Evolutionary conservation across 495 filamentous ascomycete species (phyloP).

Genomic region (Haplographium delicatum): DNA sequence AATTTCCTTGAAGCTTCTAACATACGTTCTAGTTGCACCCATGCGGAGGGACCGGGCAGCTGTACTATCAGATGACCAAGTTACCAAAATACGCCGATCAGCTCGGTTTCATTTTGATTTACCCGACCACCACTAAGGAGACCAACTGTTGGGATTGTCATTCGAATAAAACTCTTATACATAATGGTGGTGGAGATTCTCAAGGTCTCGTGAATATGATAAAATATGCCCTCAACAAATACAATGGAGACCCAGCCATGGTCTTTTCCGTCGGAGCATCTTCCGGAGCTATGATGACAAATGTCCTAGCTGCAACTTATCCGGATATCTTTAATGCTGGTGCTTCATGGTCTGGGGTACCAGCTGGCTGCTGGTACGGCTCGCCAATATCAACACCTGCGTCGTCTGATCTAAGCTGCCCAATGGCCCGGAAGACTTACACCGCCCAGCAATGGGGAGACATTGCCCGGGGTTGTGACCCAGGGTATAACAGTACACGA

Average conservation of each 20-base stretch:
- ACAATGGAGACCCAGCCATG: conserved; percentile 36
- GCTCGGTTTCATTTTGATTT: conserved; percentile 53
- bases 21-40: conserved; percentile 1
- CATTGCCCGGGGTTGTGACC: too few species aligned
- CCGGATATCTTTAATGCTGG: conserved; percentile 39
- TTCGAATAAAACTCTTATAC: conserved; percentile 45
- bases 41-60: too few species aligned
- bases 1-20: not conserved
- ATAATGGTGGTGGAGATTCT: conserved; percentile 54
- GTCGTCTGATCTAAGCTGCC: not conserved
- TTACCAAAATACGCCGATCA: too few species aligned
- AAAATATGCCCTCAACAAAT: conserved; percentile 37
- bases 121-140: too few species aligned
- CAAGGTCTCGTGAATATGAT: conserved; percentile 57
- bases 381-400: not conserved
- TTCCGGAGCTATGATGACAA: conserved; percentile 50
- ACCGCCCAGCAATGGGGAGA: too few species aligned
- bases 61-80: too few species aligned
- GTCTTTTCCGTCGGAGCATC: conserved; percentile 46
- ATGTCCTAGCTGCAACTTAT: conserved; percentile 31
- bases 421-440: too few species aligned
- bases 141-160: conserved; percentile 58
- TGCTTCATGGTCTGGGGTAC: conserved; percentile 52
- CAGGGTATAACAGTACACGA: too few species aligned
- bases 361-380: not conserved